phyloP scores from a whole-genome alignment of 1,139 yeast genomes.

The Scheffersomyces parashehatae region DNA sequence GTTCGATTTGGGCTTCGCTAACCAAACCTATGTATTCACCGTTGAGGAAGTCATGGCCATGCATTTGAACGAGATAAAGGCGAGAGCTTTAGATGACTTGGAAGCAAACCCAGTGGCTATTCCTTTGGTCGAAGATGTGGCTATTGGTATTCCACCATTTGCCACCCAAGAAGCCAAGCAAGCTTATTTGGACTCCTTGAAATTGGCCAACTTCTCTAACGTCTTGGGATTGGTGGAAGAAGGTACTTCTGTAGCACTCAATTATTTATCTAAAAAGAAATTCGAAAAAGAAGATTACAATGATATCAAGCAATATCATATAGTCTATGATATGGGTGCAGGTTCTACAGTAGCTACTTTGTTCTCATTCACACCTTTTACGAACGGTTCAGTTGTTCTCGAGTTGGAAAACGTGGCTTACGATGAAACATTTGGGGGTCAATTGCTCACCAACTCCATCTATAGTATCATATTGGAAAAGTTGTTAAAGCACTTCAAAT shows the following conservation, averaged over 20 bases:
- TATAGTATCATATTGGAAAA: conserved; percentile 60
- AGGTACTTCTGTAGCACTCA: conserved; percentile 86
- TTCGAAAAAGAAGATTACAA: conserved; percentile 37
- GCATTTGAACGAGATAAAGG: conserved; percentile 67
- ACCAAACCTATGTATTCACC: conserved; percentile 43
- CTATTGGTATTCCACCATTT: conserved; percentile 76
- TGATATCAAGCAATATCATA: conserved; percentile 53
- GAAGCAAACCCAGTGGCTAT: conserved; percentile 29
- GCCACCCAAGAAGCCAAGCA: conserved; percentile 65
- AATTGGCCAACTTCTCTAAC: conserved; percentile 62
- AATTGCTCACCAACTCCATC: conserved; percentile 63
- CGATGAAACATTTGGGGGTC: conserved; percentile 73
- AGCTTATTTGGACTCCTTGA: conserved; percentile 73
- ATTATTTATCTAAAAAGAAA: conserved; percentile 59
- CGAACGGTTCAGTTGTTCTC: conserved; percentile 40
- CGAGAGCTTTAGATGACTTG: conserved; percentile 57
- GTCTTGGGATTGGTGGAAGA: conserved; percentile 78
- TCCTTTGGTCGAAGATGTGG: conserved; percentile 57
- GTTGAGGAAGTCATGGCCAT: conserved; percentile 83
- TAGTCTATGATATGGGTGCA: conserved; percentile 90
- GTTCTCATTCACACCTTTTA: conserved; percentile 58
- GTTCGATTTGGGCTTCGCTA: conserved; percentile 50
- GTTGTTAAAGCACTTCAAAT: conserved; percentile 46
- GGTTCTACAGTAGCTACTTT: conserved; percentile 88
- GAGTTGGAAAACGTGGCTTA: conserved; percentile 74